Conservation (phyloP, 768 basidiomycete species). For the Mycena alexandri region DNA sequence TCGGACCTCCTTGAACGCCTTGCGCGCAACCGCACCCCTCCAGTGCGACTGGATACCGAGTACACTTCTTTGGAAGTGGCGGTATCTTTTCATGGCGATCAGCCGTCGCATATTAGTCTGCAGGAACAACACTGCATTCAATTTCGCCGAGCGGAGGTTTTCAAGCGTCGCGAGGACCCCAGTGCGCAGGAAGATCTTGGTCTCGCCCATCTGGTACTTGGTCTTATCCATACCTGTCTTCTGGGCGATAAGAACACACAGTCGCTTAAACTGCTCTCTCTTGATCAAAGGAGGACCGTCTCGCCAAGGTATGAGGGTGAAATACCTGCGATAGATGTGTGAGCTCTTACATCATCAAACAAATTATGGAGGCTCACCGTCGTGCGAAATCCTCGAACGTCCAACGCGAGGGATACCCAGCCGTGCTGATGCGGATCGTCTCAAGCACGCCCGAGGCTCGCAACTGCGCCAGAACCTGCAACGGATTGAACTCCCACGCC, state of each 20-base stretch:
- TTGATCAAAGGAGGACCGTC: conserved; percentile 90
- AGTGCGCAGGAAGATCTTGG: conserved; percentile 99
- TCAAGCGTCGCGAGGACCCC: conserved; percentile 98
- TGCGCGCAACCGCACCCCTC: conserved; percentile 79
- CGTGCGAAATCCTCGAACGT: conserved; percentile 98
- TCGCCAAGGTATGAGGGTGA: conserved; percentile 91
- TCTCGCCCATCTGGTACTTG: conserved; percentile 96
- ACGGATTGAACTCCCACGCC: conserved; percentile 96
- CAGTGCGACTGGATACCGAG: conserved; percentile 95
- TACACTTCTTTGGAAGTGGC: conserved; percentile 73
- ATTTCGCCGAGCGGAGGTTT: conserved; percentile 84
- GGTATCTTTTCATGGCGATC: conserved; percentile 85
- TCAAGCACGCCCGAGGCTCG: conserved; percentile 98
- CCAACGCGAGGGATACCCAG: conserved; percentile 98
- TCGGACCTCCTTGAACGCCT: conserved; percentile 18
- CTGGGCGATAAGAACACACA: conserved; percentile 88
- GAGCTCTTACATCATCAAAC: not conserved
- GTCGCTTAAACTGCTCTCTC: conserved; percentile 78
- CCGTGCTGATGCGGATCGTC: conserved; percentile 98
- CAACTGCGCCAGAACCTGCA: conserved; percentile 94
- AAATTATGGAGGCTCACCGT: conserved; percentile 68
- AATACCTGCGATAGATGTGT: conserved; percentile 73
- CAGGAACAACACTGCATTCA: conserved; percentile 93
- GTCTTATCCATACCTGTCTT: conserved; percentile 91
- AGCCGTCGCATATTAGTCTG: conserved; percentile 96